Base-by-base conservation (phyloP, 2,329 filamentous ascomycete species). In the Pseudogymnoascus sp. region DNA sequence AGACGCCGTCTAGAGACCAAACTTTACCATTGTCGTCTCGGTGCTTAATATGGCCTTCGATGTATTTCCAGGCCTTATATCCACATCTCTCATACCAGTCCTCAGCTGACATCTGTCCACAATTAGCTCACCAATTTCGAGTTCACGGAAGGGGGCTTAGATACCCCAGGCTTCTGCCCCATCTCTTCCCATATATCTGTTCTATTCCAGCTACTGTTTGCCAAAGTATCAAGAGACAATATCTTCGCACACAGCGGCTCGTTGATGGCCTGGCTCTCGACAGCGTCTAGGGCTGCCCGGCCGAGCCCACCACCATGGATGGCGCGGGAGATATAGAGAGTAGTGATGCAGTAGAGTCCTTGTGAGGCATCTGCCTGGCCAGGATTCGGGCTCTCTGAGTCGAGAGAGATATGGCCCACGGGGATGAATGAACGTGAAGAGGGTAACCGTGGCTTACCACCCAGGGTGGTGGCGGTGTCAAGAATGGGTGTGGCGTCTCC, bases 351-450 rank as follows among this genome's bases (percentile, higher is more conserved):
- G 62, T 68, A 71, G 5, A 68, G 36, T 2, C 68, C 67, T 36
- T 63, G 33, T 28, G 49, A 38, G 39, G 25, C 36, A 6, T 65
- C 55, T 8, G 60, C 58, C 4, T 60, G 60, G 19, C 61, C 62
- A 4, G 58, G 38, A 28, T 66, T 60, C 3, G 62, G 33, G 36
- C 64, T 62, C 2, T 58, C 35, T 4, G 64, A 35, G 23, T 66
- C 67, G 2, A 71, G 62, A 22, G 62, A 69, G 30, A 71, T 67
- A 59, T 71, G 69, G n/a, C 69, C 69, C 2, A 71, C 58, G 5
- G 69, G 69, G 5, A 65, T 63, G 52, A 71, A 70, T 4, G 33
- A 52, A 30, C 25, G 60, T 1, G 22, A 55, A 4, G 67, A 63
- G n/a, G 66, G 60, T 11, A 19, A 23, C 16, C 68, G 62, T 14